Evolutionary conservation across 176 grass and related monocot species (phyloP), one percentile per base, ranked within the genome.

Genomic region (Phoenix roebelenii): DNA sequence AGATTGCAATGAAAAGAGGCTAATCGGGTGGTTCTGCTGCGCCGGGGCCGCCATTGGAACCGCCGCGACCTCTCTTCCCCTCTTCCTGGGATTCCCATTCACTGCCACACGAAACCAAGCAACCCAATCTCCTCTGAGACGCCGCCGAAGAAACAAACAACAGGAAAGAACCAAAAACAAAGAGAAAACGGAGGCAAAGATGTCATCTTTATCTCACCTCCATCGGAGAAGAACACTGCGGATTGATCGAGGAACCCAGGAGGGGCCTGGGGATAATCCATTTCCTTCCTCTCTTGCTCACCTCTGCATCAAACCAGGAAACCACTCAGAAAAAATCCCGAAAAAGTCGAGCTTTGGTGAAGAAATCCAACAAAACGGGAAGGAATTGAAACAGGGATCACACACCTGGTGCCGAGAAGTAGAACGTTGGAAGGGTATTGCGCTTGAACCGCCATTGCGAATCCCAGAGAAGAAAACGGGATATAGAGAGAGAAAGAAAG

Each of bases 381-480:
- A 58, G 22, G n/a, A 16, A 39, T 9, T 25, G 23, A 22, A 25
- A 16, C 19, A 58, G 52, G 22, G 39, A 68, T 9, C 54, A 24
- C 74, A 71, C 72, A 82, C 84, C 84, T 87, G 72, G 35, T 44
- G 35, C 74, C 57, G 70, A 74, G 84, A 79, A 87, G 78, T 70
- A 82, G 52, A 75, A 78, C 70, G 61, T 67, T 75, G 71, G 79
- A 78, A 1, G 79, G 79, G 79, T 87, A 87, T 35, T 80, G 77
- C 15, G 84, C 84, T 61, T 81, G 83, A 52, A 87, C 79, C 61
- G 84, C 84, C 84, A 87, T 87, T 82, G 74, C 1, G 23, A 24
- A 17, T 26, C 25, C 25, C 57, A 16, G 16, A 59, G 57, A 22
- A 59, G 4, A n/a, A 7, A n/a, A 7, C 5, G 25, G 30, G 26